Evolutionary conservation across 495 filamentous ascomycete genomes (phyloP).

Genomic region (Aspergillus asperescens): DNA sequence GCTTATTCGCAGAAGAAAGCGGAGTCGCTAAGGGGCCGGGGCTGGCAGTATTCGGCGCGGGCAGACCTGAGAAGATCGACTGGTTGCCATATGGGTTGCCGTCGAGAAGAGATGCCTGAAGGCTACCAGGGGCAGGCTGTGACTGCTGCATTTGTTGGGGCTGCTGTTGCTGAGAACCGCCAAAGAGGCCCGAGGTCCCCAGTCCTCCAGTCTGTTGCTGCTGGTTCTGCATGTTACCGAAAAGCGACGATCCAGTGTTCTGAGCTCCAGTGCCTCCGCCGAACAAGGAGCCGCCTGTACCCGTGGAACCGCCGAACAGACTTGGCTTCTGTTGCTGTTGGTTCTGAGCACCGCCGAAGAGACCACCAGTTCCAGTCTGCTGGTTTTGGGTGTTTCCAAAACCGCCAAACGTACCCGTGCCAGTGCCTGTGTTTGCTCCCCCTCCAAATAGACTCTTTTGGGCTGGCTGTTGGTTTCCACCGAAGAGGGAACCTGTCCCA

Average conservation of each 20-base stretch:
- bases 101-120: constrained; percentile 72
- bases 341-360: constrained; percentile 46
- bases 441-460: constrained; percentile 34
- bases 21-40: constrained; percentile 85
- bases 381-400: constrained; percentile 28
- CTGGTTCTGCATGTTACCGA: constrained; percentile 56
- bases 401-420: constrained; percentile 24
- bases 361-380: constrained; percentile 32
- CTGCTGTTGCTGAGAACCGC: constrained; percentile 46
- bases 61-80: constrained; percentile 70
- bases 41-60: constrained; percentile 55
- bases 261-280: constrained; percentile 35
- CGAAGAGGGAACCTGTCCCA: constrained; percentile 30
- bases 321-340: constrained; percentile 37
- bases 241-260: constrained; percentile 52
- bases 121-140: constrained; percentile 52
- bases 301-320: constrained; percentile 24
- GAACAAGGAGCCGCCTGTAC: constrained; percentile 42
- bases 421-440: constrained; percentile 19
- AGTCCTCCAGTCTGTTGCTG: constrained; percentile 49
- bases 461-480: constrained; percentile 38
- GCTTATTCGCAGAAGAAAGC: constrained; percentile 63
- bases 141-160: constrained; percentile 43
- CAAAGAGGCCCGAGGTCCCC: constrained; percentile 58
- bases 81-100: constrained; percentile 74